These are phyloP conservation scores for Solanum corneliomulleri DNA, from an alignment of 257 asterid genomes.

Conservation along the genomic window DNA sequence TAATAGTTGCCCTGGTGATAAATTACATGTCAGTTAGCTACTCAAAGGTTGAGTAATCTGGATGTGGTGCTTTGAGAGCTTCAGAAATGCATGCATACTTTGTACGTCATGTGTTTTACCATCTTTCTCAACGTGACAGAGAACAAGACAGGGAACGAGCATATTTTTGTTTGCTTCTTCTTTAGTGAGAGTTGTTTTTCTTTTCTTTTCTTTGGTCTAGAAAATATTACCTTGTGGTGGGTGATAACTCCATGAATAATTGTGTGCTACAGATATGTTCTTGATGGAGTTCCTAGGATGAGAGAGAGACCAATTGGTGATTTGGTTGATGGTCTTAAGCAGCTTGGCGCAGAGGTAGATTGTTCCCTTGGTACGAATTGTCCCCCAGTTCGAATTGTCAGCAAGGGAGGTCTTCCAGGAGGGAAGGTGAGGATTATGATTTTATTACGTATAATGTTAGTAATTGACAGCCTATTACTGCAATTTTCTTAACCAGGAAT, in stretches of 20 bases:
- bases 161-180: background rate
- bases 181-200: background rate
- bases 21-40: background rate
- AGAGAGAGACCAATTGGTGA: slow-evolving; percentile 99
- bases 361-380: slow-evolving; percentile 83
- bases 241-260: background rate
- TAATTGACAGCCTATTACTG: background rate
- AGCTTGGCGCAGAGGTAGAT: slow-evolving; percentile 91
- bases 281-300: slow-evolving; percentile 99
- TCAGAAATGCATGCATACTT: background rate
- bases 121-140: background rate
- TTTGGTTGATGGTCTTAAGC: slow-evolving; percentile 88
- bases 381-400: slow-evolving; percentile 88
- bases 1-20: background rate
- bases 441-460: background rate
- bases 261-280: slow-evolving; percentile 49
- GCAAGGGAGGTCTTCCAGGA: slow-evolving; percentile 97
- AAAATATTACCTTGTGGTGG: background rate
- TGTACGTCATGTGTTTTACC: background rate
- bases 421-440: slow-evolving; percentile 53
- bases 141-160: background rate
- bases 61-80: background rate
- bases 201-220: background rate
- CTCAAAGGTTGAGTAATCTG: background rate
- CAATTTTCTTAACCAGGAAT: background rate